Conservation (phyloP, 2,329 filamentous ascomycete genomes). For the Thielaviopsis ethacetica region DNA sequence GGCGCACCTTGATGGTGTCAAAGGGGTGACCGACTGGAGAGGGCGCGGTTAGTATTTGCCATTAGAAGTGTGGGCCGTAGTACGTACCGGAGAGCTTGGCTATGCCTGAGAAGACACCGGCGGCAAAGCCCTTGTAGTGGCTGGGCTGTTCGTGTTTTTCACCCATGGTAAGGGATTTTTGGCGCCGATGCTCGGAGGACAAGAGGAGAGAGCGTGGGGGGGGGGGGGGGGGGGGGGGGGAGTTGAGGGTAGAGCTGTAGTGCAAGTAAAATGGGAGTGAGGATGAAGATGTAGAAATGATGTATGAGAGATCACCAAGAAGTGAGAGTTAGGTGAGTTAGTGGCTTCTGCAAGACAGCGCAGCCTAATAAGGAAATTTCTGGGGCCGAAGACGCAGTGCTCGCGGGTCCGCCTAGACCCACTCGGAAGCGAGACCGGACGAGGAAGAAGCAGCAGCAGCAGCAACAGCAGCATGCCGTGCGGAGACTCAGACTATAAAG, state of each 20-base stretch:
- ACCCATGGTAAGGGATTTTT: not conserved
- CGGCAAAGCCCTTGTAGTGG: constrained; percentile 92
- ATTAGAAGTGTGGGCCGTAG: constrained; percentile 9
- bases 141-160: constrained; percentile 18
- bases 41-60: not conserved
- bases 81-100: constrained; percentile 65
- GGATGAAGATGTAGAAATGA: not conserved
- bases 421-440: not conserved
- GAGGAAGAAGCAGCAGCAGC: not conserved
- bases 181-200: not conserved
- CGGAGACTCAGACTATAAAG: no score
- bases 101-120: constrained; percentile 87
- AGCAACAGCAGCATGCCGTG: not conserved
- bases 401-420: not conserved
- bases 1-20: constrained; percentile 90
- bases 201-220: not conserved
- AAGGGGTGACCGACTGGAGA: constrained; percentile 53
- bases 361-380: not conserved
- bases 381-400: not conserved
- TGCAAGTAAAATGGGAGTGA: not conserved
- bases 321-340: not conserved
- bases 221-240: not conserved
- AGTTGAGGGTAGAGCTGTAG: not conserved
- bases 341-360: not conserved
- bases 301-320: not conserved